Evolutionary conservation across 257 asterid species (phyloP), one percentile per base, ranked within the genome.

Genomic region (Asclepias syriaca): DNA sequence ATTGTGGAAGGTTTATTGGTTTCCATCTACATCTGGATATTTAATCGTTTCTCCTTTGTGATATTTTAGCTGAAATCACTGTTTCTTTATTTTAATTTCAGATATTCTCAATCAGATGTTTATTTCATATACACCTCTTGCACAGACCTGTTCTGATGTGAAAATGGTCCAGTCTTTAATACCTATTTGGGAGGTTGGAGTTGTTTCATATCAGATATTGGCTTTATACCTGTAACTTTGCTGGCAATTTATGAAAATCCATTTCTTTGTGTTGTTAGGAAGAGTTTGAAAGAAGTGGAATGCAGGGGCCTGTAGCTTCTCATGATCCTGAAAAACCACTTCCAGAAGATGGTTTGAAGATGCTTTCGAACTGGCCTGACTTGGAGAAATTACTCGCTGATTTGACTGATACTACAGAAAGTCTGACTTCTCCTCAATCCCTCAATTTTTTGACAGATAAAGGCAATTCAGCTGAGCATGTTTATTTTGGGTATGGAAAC

Each of bases 131-230:
- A 79, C 87, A 39, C 79, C 90, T 74, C 95, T 88, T 77, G 89
- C 99, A 13, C 97, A 91, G 84, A 73, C 84, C 75, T 66, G 70
- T 80, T 81, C 96, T 64, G 85, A 85, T 59, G 80, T 79, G 86
- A 89, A 85, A 88, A 86, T 87, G 97, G 97, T 94, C 76, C 99
- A 87, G 84, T 94, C 99, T 64, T 84, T 94, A 34, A 80, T 94
- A 73, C 98, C 97, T 45, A 94, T 94, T 68, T 94, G 98, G 99
- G 95, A 91, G 97, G 99, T 91, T 80, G 74, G 88, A 72, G 74
- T 81, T 74, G 70, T 60, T 72, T 72, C 37, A 54, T 72, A 32
- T 24, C 65, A 39, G 57, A 49, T 50, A 51, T 69, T 71, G 46
- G 55, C n/a, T 63, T n/a, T 24, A 64, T 61, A 51, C 45, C 56